Base-by-base conservation (phyloP, 768 basidiomycete genomes). In the Auriculariales sp. region DNA sequence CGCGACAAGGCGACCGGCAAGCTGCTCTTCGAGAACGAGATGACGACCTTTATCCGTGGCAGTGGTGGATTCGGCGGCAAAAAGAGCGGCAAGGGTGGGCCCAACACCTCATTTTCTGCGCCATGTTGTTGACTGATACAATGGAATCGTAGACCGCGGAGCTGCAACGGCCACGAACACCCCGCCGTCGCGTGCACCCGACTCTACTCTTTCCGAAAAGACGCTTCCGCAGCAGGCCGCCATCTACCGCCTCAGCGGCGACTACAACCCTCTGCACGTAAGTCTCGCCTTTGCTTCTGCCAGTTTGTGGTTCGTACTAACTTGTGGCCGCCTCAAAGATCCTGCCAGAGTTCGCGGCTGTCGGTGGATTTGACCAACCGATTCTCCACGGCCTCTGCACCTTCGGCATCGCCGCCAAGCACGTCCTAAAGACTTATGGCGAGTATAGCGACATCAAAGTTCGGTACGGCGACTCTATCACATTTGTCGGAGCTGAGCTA, bases 51-150 rank as follows among this genome's bases (percentile, higher is more conserved):
- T 64, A 79, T 94, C 54, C 87, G 95, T 50, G 93, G 92, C 1
- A 74, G 87, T 24, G 95, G 95, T n/a, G 93, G 92, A 0, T 95
- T 99, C 63, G 90, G 90, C 2, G 95, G 95, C 15, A 89, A 85
- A 68, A 85, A 88, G 51, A 67, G 64, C 28, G 92, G 91, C 28
- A 78, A 69, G 46, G 88, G 92, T 89, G 58, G 53, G 73, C 28
- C 12, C 22, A 39, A 44, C 25, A 9, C 15, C 24, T 28, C 22
- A 4, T 47, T 25, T 32, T 17, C 14, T 39, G 17, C 4, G 31
- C 28, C 24, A n/a, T 34, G 28, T 19, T 54, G 42, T 47, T 42
- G 3, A 47, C n/a, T n/a, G n/a, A 19, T 6, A 33, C 29, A 19
- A 32, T 9, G 9, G 14, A 50, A 27, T 33, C 25, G 4, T 50